Evolutionary conservation across 352 stramenopile genomes (phyloP), one percentile per base, ranked within the genome.

Genomic region (Pythium angustatum): DNA sequence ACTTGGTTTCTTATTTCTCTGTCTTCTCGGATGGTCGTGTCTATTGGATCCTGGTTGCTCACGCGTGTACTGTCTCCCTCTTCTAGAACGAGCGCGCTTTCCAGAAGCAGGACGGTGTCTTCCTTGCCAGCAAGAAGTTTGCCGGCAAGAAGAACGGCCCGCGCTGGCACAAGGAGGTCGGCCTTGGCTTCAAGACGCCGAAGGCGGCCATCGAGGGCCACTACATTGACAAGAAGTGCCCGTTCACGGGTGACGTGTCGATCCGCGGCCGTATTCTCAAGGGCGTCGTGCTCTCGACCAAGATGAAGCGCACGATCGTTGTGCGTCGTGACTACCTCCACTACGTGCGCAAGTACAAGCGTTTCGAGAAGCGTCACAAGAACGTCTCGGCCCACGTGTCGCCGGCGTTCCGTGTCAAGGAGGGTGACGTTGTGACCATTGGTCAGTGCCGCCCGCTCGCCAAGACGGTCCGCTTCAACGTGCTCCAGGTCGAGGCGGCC

Each of bases 151-250:
- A 98, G 90, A 93, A 94, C 58, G 88, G 93, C 64, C 96, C 98
- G 68, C 94, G 97, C 56, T 99, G 96, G 76, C 96, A 96, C 64
- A 98, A 98, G 80, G 96, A 96, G 71, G 92, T 99, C 68, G 97
- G 97, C 66, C 92, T 99, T 61, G 97, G 97, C 66, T 99, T 99
- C 90, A 99, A 99, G 91, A 99, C 97, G 55, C 97, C 97, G 53
- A 98, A 98, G 81, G 73, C 82, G 41, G 97, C 96, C 68, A 98
- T 91, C 51, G 78, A 90, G 66, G 96, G 96, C 72, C 97, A 87
- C 74, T 99, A 99, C 82, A 92, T 99, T 43, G 97, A 99, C 93
- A 99, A 99, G 90, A 99, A 99, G 91, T 99, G 97, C 87, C 98
- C 98, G 61, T 99, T 99, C 91, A 99, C 97, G 40, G 96, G 96